Percentiles rank a stretch among this genome's conserved stretches.
Conservation (phyloP, 75 land plant genomes). For the Larix kaempferi region DNA sequence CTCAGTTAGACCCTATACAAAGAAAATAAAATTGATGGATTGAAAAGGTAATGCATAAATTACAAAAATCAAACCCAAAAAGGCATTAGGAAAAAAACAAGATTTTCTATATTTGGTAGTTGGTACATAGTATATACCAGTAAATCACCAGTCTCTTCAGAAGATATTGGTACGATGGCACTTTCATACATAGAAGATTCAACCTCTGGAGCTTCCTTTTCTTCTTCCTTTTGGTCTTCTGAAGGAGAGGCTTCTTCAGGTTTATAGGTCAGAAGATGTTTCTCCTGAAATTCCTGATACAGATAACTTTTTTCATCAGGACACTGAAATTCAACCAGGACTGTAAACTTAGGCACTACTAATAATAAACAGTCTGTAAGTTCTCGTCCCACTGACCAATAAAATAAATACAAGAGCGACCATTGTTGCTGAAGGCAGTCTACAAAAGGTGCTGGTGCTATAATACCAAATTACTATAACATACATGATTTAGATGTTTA, state of each 20-base stretch:
- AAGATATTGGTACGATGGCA: constrained; percentile 22
- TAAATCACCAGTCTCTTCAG: constrained; percentile 32
- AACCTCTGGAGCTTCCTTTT: constrained; percentile 9
- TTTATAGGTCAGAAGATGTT: constrained; percentile 16
- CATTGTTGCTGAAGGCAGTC: neutral
- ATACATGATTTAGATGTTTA: neutral
- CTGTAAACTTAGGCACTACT: neutral
- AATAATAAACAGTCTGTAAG: neutral
- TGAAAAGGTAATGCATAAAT: neutral
- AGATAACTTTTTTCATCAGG: constrained; percentile 2
- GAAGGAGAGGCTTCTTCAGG: constrained; percentile 26
- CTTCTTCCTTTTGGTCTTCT: constrained; percentile 23
- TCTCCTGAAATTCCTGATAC: constrained; percentile 48
- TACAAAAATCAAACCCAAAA: neutral
- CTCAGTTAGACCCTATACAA: constrained; percentile 59
- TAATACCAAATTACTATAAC: neutral
- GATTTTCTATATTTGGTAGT: no score
- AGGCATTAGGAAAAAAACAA: no score
- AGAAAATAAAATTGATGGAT: neutral
- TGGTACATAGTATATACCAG: constrained; percentile 25
- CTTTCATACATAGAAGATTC: constrained; percentile 21
- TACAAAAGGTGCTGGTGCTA: no score
- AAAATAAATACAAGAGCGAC: neutral
- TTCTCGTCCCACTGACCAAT: neutral
- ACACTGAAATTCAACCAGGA: neutral